Conservation (phyloP, 257 asterid genomes). For the Solanum chaucha region DNA sequence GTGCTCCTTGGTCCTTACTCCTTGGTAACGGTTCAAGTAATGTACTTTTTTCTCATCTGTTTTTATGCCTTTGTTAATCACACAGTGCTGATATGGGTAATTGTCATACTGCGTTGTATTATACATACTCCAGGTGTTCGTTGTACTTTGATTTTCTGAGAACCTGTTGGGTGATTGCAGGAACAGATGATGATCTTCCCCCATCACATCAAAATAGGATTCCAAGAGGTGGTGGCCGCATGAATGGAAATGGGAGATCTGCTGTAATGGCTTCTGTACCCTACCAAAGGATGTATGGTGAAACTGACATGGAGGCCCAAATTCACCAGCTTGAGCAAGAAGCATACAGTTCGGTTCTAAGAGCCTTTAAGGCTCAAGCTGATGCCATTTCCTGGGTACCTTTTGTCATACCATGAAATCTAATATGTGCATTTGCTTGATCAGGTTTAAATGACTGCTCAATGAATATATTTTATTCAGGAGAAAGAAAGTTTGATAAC, state of each 20-base stretch:
- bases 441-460: conserved; percentile 29
- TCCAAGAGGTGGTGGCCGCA: conserved; percentile 38
- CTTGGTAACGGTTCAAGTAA: neutral
- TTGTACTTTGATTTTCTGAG: neutral
- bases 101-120: neutral
- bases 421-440: conserved; percentile 15
- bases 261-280: conserved; percentile 46
- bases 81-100: neutral
- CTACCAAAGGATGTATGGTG: conserved; percentile 53
- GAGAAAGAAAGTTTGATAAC: conserved; percentile 75
- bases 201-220: conserved; percentile 59
- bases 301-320: conserved; percentile 70
- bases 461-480: conserved; percentile 32
- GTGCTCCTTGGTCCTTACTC: neutral
- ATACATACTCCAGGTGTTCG: neutral
- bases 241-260: conserved; percentile 57
- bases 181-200: conserved; percentile 61
- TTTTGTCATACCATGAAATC: conserved; percentile 2
- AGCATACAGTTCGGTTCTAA: conserved; percentile 73
- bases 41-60: neutral
- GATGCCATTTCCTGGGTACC: conserved; percentile 91
- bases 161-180: conserved; percentile 19
- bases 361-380: conserved; percentile 90
- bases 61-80: neutral
- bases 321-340: conserved; percentile 92